Base-by-base conservation (phyloP, 2,329 filamentous ascomycete genomes). In the Aspergillus aculeatinus region DNA sequence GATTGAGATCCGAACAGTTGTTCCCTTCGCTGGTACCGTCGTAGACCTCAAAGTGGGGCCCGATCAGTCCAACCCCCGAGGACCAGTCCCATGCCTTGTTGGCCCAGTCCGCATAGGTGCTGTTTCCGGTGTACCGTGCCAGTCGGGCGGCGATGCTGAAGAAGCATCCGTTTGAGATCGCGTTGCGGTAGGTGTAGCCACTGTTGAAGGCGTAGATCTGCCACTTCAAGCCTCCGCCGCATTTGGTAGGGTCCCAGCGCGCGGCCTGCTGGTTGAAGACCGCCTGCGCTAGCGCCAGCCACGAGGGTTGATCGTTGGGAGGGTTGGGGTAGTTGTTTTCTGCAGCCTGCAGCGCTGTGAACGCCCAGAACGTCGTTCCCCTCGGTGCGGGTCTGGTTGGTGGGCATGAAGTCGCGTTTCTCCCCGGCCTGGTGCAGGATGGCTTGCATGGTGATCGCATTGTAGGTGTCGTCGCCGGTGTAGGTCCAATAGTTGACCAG, bases 401-500 rank as follows among this genome's bases (percentile, higher is more conserved):
- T 80, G 9, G 91, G 88, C 87, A 93, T 92, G 70, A 89, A 94
- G 71, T 93, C 88, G 53, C 84, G 79, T 68, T 88, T 81, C 2
- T 85, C 82, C 51, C 90, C 90, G 44, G 87, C 84, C 74, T 95
- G 91, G 71, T 85, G 86, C 31, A 92, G 80, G 61, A 96, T 79
- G 4, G 83, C 91, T 64, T 89, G 81, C 25, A 80, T 82, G 9
- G 85, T 84, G 48, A 90, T 77, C 14, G 87, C 77, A 70, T 92
- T 92, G 77, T 89, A 92, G 48, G 82, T 81, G 5, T 81, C 77
- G 71, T 93, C 89, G 14, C 86, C 87, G 0, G 90, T 92, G 70
- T 90, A 90, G 71, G 88, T 89, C 89, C 89, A 94, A 74, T 94
- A 94, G 68, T 94, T 89, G 57, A 94, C 80, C 65, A 94, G 77